These are phyloP conservation scores for Neurospora discreta DNA, from an alignment of 495 filamentous ascomycete genomes.

Conservation along the genomic window DNA sequence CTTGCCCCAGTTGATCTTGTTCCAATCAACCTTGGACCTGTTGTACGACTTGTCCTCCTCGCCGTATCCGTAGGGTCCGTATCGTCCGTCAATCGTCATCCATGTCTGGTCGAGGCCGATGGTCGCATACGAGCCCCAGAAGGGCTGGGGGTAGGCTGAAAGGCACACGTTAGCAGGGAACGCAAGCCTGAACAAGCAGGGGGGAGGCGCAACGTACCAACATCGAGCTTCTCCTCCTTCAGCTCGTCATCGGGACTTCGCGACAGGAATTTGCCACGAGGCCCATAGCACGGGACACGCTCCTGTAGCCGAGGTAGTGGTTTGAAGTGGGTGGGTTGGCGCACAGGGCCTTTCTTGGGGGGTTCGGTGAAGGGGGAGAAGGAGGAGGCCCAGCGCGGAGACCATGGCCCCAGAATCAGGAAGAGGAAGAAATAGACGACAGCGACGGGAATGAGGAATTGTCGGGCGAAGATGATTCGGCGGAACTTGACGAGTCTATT, in stretches of 20 bases:
- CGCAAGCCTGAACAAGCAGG: background rate
- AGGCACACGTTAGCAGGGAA: constrained; percentile 6
- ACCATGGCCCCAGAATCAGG: constrained; percentile 6
- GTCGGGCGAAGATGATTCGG: constrained; percentile 12
- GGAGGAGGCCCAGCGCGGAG: constrained; percentile 1
- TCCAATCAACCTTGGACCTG: constrained; percentile 55
- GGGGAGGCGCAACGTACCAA: constrained; percentile 7
- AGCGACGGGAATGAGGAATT: constrained; percentile 9
- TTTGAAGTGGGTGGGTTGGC: constrained; percentile 9
- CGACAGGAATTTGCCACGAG: constrained; percentile 19
- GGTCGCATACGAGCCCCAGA: constrained; percentile 21
- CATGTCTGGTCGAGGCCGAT: constrained; percentile 18
- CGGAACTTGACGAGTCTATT: constrained; percentile 8
- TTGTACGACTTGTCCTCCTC: constrained; percentile 16
- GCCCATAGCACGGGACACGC: constrained; percentile 17
- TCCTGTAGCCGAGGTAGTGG: constrained; percentile 11
- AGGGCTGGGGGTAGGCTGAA: constrained; percentile 20
- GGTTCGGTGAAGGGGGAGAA: constrained; percentile 5
- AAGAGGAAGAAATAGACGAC: constrained; percentile 11
- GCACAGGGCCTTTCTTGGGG: constrained; percentile 8
- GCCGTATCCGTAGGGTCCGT: constrained; percentile 23
- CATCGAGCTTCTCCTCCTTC: constrained; percentile 10
- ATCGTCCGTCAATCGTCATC: constrained; percentile 17
- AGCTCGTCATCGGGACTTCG: constrained; percentile 21
- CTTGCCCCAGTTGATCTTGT: constrained; percentile 58